phyloP scores from a whole-genome alignment of 257 asterid species.

The Primulina eburnea region DNA sequence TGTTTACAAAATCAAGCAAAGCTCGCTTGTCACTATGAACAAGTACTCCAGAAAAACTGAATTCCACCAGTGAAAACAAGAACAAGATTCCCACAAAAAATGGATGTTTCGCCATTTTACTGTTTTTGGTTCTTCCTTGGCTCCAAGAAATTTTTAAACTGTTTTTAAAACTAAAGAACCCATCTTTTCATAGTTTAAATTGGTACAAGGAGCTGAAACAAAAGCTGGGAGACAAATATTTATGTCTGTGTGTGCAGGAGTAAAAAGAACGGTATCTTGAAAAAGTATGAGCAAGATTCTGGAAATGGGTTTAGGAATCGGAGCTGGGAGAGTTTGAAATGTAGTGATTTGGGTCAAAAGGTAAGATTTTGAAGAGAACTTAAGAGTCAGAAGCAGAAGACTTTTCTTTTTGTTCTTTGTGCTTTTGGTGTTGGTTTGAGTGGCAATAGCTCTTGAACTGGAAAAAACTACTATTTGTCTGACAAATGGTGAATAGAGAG shows the following conservation, averaged over 20 bases:
- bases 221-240: conserved; percentile 34
- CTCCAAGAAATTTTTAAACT: conserved; percentile 7
- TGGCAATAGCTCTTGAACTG: conserved; percentile 13
- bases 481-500: conserved; percentile 27
- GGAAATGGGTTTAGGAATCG: conserved; percentile 39
- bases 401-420: conserved; percentile 50
- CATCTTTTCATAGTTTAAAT: conserved; percentile 22
- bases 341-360: conserved; percentile 41
- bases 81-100: conserved; percentile 31
- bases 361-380: conserved; percentile 26
- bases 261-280: conserved; percentile 47
- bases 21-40: conserved; percentile 73
- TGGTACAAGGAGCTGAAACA: conserved; percentile 27
- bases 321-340: conserved; percentile 51
- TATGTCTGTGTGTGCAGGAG: conserved; percentile 18
- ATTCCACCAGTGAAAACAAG: conserved; percentile 25
- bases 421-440: conserved; percentile 36
- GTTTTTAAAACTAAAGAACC: conserved; percentile 28
- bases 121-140: neutral
- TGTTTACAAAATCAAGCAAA: conserved; percentile 58
- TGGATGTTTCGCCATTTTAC: conserved; percentile 46
- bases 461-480: conserved; percentile 25
- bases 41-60: conserved; percentile 31
- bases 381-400: conserved; percentile 29
- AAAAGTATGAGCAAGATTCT: conserved; percentile 49